These are phyloP conservation scores for Sophora flavescens DNA, from an alignment of 306 rosid genomes.

Conservation along the genomic window DNA sequence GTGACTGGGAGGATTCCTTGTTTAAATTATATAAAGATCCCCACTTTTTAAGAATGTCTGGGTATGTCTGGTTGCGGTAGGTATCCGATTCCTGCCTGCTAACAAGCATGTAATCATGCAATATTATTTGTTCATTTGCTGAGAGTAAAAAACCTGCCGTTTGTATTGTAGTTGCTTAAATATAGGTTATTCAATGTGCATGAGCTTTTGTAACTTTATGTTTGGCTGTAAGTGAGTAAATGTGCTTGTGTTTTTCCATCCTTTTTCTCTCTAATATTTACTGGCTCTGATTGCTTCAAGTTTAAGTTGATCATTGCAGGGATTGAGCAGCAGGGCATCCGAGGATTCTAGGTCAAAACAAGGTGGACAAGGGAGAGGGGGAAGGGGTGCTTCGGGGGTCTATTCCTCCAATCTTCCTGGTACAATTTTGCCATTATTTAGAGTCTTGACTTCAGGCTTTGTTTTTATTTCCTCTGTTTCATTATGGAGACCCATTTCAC, in stretches of 20 bases:
- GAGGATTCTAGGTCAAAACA: conserved; percentile 61
- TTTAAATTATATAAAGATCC: conserved; percentile 11
- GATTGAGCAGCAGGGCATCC: conserved; percentile 48
- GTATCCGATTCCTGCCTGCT: conserved; percentile 1
- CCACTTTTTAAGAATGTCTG: neutral
- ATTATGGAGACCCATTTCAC: conserved; percentile 30
- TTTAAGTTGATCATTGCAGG: conserved; percentile 55
- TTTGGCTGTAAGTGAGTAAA: conserved; percentile 29
- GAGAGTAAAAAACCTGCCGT: conserved; percentile 1
- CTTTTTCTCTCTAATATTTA: conserved; percentile 13
- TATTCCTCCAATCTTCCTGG: conserved; percentile 56
- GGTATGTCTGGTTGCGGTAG: conserved; percentile 9
- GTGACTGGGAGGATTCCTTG: conserved; percentile 30
- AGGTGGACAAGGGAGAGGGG: conserved; percentile 64
- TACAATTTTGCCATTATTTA: conserved; percentile 10
- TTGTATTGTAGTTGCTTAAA: conserved; percentile 4
- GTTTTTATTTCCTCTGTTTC: conserved; percentile 19
- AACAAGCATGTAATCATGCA: neutral
- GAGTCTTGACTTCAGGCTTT: conserved; percentile 28
- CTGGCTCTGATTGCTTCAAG: neutral
- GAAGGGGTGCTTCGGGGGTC: conserved; percentile 71
- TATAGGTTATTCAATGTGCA: neutral
- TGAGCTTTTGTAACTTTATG: conserved; percentile 2
- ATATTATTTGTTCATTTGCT: conserved; percentile 15
- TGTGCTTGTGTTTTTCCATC: conserved; percentile 15